These are phyloP conservation scores for Euryodendron excelsum DNA, from an alignment of 148 eudicot genomes.

Conservation along the genomic window DNA sequence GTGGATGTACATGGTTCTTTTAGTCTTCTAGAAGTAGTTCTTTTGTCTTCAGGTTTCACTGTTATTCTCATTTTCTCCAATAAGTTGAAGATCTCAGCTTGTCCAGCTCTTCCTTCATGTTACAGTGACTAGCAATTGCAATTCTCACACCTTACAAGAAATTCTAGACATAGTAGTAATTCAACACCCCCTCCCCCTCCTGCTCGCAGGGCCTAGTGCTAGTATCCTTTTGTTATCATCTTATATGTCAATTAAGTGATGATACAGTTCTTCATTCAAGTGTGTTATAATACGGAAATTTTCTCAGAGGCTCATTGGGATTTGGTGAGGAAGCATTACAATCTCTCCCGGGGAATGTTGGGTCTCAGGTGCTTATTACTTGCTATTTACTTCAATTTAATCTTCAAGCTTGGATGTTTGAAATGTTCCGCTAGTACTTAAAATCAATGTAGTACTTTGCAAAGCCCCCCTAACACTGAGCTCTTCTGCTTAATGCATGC, in stretches of 20 bases:
- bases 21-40: background rate
- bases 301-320: conserved; percentile 85
- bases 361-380: conserved; percentile 60
- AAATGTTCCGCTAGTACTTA: background rate
- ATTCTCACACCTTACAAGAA: background rate
- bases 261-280: background rate
- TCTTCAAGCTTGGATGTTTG: background rate
- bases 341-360: conserved; percentile 86
- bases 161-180: background rate
- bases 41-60: background rate
- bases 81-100: background rate
- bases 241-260: conserved; percentile 9
- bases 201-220: background rate
- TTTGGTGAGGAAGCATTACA: conserved; percentile 97
- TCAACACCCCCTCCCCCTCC: background rate
- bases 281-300: conserved; percentile 7
- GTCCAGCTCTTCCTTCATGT: background rate
- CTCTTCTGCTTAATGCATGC: conserved; percentile 15
- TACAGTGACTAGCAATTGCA: background rate
- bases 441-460: background rate
- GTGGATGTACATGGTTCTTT: background rate
- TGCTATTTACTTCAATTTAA: no score
- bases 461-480: conserved; percentile 3
- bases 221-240: background rate
- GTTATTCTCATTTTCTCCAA: background rate